Evolutionary conservation across 352 stramenopile species (phyloP).

Genomic region (Elongisporangium anandrum): DNA sequence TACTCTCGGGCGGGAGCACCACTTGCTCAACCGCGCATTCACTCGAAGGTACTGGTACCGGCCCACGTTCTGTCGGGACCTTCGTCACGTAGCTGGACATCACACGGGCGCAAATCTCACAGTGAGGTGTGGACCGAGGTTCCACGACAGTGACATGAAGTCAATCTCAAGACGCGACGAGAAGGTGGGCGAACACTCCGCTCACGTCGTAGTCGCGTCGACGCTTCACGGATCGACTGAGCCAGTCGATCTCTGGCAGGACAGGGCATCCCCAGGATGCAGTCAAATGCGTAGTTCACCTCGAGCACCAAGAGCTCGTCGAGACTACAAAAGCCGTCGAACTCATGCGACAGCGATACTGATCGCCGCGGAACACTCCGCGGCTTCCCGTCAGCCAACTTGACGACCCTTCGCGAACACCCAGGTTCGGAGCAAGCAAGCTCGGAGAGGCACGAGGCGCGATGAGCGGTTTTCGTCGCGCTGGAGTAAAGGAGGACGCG

Average conservation of each 20-base stretch:
- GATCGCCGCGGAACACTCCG: constrained; percentile 2
- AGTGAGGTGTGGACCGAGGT: neutral
- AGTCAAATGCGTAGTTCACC: constrained; percentile 21
- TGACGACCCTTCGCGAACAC: too few species aligned
- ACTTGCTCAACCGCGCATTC: too few species aligned
- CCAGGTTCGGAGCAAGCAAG: too few species aligned
- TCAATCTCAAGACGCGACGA: constrained; percentile 7
- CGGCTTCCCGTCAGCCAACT: constrained; percentile 7
- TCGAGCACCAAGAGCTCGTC: constrained; percentile 18
- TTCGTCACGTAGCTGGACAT: too few species aligned
- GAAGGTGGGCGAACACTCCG: constrained; percentile 8
- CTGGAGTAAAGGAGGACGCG: constrained; percentile 12
- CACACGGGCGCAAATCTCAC: too few species aligned
- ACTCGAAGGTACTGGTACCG: too few species aligned
- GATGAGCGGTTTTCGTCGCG: constrained; percentile 22
- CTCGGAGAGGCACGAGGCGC: constrained; percentile 3
- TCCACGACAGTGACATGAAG: constrained; percentile 12
- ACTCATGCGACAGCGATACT: constrained; percentile 5
- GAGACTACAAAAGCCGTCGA: constrained; percentile 8
- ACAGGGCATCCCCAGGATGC: constrained; percentile 18
- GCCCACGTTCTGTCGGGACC: too few species aligned
- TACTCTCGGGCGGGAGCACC: too few species aligned
- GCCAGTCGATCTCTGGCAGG: constrained; percentile 8
- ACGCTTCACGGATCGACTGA: constrained; percentile 7
- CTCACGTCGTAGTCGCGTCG: constrained; percentile 9